Percentiles rank a stretch among this genome's conserved stretches.
Conservation (phyloP, 768 basidiomycete genomes). For the Suillus clintonianus region DNA sequence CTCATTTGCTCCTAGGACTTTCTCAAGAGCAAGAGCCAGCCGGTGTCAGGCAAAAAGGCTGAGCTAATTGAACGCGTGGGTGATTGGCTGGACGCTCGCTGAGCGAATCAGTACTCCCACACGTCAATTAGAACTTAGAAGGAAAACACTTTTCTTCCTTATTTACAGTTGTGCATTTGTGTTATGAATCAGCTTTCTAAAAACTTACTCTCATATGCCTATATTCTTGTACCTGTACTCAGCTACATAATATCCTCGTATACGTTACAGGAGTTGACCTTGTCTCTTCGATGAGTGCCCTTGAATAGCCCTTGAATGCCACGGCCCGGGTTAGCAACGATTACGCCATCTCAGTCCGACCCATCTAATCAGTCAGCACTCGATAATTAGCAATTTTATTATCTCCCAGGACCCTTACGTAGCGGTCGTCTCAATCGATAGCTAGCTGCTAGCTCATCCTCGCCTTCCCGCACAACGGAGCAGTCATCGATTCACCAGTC, state of each 20-base stretch:
- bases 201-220: background rate
- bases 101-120: background rate
- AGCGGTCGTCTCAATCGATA: background rate
- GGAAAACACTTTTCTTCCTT: background rate
- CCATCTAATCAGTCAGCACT: background rate
- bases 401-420: background rate
- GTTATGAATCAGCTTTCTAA: constrained; percentile 1
- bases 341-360: background rate
- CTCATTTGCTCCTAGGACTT: constrained; percentile 54
- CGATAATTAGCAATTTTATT: background rate
- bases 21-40: constrained; percentile 62
- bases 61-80: constrained; percentile 68
- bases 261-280: background rate
- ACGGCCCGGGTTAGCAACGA: background rate
- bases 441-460: background rate
- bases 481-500: background rate
- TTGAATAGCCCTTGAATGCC: background rate
- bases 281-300: background rate
- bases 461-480: background rate
- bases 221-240: background rate
- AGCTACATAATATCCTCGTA: background rate
- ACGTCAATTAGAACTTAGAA: background rate
- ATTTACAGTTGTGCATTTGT: background rate
- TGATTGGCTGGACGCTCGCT: constrained; percentile 56
- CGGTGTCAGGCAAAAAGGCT: constrained; percentile 69